Evolutionary conservation across 2,329 filamentous ascomycete species (phyloP).

Genomic region (Colletotrichum trifolii): DNA sequence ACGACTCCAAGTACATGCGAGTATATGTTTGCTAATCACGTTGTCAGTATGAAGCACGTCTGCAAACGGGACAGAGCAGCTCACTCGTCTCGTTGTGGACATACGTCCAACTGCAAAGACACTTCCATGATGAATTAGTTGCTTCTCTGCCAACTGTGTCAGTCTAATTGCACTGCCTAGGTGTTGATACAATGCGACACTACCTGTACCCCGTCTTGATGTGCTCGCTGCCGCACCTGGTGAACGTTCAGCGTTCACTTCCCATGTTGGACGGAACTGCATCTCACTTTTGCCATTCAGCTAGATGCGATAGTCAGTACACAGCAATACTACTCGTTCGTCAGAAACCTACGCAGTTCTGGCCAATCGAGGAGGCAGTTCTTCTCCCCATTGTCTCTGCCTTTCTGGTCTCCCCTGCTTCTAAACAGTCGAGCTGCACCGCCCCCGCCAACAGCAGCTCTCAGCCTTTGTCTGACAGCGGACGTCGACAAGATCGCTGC

Average conservation of each 20-base stretch:
- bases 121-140: conserved; percentile 8
- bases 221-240: conserved; percentile 30
- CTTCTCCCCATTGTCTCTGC: neutral
- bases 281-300: conserved; percentile 32
- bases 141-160: neutral
- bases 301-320: neutral
- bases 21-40: conserved; percentile 55
- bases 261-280: accelerated
- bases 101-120: conserved; percentile 21
- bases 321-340: neutral
- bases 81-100: conserved; percentile 29
- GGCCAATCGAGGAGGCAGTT: conserved; percentile 11
- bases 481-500: conserved; percentile 13
- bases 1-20: conserved; percentile 56
- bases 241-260: neutral
- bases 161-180: neutral
- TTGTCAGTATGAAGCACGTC: neutral
- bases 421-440: conserved; percentile 5
- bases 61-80: neutral
- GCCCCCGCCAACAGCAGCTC: conserved; percentile 10
- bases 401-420: neutral
- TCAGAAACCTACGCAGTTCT: conserved; percentile 18
- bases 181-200: neutral
- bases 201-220: conserved; percentile 29
- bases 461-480: conserved; percentile 16